A percentile compares a stretch with the other conserved stretches of the same genome.
Evolutionary conservation across 495 filamentous ascomycete genomes (phyloP).

Genomic region (Hypoxylon crocopeplum): DNA sequence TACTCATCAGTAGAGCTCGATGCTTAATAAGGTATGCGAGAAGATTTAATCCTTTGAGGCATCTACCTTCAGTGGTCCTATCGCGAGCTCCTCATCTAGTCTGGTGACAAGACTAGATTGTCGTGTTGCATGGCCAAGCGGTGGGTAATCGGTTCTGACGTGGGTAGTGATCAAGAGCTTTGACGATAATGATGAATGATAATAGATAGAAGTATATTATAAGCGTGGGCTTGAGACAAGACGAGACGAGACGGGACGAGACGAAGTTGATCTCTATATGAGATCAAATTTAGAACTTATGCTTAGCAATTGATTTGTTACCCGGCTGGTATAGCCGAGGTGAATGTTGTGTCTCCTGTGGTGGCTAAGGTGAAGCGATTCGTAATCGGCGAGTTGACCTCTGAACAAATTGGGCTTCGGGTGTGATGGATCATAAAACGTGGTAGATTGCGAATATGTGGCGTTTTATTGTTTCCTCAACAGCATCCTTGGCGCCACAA

Average conservation of each 20-base stretch:
- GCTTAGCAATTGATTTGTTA: constrained; percentile 24
- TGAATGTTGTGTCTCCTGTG: neutral
- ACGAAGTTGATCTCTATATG: neutral
- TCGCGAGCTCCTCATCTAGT: neutral
- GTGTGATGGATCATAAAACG: too few relatives aligned
- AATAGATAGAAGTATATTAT: constrained; percentile 13
- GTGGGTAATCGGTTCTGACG: neutral
- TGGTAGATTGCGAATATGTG: too few relatives aligned
- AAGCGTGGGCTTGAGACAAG: constrained; percentile 3
- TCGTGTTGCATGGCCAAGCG: neutral
- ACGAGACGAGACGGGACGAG: neutral
- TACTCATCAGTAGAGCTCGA: too few relatives aligned
- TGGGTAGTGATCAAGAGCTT: neutral
- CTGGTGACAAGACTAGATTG: constrained; percentile 1
- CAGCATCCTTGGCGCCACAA: too few relatives aligned
- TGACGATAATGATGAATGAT: constrained; percentile 17
- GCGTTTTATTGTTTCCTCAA: too few relatives aligned
- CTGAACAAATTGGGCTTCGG: too few relatives aligned
- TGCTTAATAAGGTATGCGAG: too few relatives aligned
- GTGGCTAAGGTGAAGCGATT: neutral
- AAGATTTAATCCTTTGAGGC: neutral
- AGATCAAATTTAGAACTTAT: constrained; percentile 32
- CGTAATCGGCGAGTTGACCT: constrained; percentile 4
- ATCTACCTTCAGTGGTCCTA: neutral
- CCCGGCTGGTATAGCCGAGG: constrained; percentile 2